These are phyloP conservation scores for Pythium biforme DNA, from an alignment of 352 stramenopile species.

Conservation along the genomic window DNA sequence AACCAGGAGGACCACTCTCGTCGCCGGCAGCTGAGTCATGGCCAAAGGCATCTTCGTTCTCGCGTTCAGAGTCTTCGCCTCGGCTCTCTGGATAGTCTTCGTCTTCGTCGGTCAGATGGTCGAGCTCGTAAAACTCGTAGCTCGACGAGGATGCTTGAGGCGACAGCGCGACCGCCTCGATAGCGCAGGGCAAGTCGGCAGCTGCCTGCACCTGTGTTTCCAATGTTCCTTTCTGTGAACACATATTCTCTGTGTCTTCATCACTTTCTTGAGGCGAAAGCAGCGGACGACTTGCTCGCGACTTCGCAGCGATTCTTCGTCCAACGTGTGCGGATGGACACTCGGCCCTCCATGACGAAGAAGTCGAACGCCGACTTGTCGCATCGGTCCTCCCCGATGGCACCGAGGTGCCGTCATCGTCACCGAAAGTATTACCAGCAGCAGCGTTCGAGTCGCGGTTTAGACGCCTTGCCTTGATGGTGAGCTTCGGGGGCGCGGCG, in stretches of 20 bases:
- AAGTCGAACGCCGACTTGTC: not conserved
- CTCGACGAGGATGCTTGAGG: not conserved
- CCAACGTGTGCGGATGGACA: not conserved
- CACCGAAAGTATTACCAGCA: not conserved
- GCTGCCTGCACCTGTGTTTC: slow-evolving; percentile 1
- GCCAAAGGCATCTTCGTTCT: not conserved
- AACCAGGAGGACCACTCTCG: not conserved
- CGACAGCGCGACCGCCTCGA: not conserved
- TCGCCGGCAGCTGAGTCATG: slow-evolving; percentile 6
- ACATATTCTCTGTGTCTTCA: slow-evolving; percentile 4
- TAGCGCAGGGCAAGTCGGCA: not conserved
- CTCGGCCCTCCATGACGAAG: not conserved
- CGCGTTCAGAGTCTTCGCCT: not conserved
- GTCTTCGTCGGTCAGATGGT: slow-evolving; percentile 4
- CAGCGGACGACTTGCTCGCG: not conserved
- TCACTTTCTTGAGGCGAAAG: not conserved
- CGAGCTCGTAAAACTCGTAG: slow-evolving; percentile 1
- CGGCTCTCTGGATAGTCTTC: not conserved
- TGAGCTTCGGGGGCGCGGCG: not conserved
- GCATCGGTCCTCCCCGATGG: not conserved
- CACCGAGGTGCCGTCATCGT: not conserved
- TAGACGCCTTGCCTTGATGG: not conserved
- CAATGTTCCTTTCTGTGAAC: slow-evolving; percentile 6
- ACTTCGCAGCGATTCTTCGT: not conserved
- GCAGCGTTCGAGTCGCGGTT: not conserved